These are phyloP conservation scores for Wickerhamomyces kurtzmanii DNA, from an alignment of 805 yeast genomes.

Conservation along the genomic window DNA sequence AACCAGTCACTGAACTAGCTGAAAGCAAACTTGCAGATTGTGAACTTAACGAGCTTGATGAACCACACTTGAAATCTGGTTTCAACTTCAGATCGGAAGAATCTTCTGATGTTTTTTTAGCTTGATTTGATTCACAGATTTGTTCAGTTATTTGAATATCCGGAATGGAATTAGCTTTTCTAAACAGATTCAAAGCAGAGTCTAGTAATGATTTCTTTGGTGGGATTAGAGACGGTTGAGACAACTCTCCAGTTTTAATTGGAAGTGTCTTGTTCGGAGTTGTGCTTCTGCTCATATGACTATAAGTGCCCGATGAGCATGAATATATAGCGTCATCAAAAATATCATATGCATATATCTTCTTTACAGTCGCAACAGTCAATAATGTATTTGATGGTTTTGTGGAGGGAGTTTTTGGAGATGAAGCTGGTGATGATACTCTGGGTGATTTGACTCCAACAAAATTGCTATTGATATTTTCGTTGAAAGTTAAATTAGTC, in stretches of 20 bases:
- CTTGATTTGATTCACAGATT: too few relatives aligned
- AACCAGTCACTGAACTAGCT: conserved; percentile 5
- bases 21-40: conserved; percentile 2
- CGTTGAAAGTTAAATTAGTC: conserved; percentile 1
- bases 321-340: conserved; percentile 56
- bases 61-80: too few relatives aligned
- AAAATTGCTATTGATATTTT: conserved; percentile 4
- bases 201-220: conserved; percentile 3
- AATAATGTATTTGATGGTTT: too few relatives aligned
- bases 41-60: background rate
- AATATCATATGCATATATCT: conserved; percentile 52
- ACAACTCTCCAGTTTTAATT: too few relatives aligned
- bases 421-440: conserved; percentile 8
- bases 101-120: background rate
- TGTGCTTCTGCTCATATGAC: too few relatives aligned
- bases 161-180: too few relatives aligned
- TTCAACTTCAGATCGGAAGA: background rate
- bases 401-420: too few relatives aligned
- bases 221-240: conserved; percentile 3
- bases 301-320: too few relatives aligned
- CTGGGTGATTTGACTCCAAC: conserved; percentile 1
- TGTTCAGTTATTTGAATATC: too few relatives aligned
- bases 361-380: conserved; percentile 12
- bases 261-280: too few relatives aligned
- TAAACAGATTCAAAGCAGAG: too few relatives aligned